phyloP scores from a whole-genome alignment of 2,329 filamentous ascomycete genomes.

The Pyrenophora teres region DNA sequence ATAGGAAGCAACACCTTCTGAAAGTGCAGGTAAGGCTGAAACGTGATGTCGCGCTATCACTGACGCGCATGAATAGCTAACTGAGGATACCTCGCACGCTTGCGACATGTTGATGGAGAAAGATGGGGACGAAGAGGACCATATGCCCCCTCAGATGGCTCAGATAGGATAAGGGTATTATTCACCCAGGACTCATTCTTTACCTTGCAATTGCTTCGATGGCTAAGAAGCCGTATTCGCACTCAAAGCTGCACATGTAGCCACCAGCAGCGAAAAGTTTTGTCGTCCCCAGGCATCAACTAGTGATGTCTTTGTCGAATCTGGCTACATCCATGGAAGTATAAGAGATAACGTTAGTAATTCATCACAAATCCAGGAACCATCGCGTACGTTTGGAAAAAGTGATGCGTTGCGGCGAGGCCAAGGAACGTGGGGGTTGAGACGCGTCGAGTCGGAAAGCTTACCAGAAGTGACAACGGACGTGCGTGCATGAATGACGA shows the following conservation, averaged over 20 bases:
- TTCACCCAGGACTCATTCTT: not conserved
- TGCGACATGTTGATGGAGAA: not conserved
- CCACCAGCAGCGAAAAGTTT: too few relatives aligned
- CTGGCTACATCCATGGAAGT: too few relatives aligned
- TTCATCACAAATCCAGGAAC: not conserved
- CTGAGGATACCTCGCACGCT: not conserved
- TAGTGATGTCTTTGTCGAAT: not conserved
- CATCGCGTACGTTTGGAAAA: constrained; percentile 2
- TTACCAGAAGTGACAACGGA: constrained; percentile 1
- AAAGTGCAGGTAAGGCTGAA: not conserved
- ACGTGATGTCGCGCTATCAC: constrained; percentile 2
- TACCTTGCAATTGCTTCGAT: not conserved
- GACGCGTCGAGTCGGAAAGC: constrained; percentile 9
- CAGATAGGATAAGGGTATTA: too few relatives aligned
- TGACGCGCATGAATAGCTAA: constrained; percentile 3
- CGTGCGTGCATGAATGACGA: not conserved
- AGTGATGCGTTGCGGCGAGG: constrained; percentile 1
- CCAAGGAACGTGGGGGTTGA: constrained; percentile 3
- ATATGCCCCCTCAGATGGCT: too few relatives aligned
- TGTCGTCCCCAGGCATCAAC: too few relatives aligned
- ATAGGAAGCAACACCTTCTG: not conserved
- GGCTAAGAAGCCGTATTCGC: not conserved
- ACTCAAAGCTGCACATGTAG: too few relatives aligned
- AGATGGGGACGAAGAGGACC: not conserved
- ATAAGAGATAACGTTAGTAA: too few relatives aligned